Conservation (phyloP, 495 filamentous ascomycete genomes). For the Aspergillus cavernicola region DNA sequence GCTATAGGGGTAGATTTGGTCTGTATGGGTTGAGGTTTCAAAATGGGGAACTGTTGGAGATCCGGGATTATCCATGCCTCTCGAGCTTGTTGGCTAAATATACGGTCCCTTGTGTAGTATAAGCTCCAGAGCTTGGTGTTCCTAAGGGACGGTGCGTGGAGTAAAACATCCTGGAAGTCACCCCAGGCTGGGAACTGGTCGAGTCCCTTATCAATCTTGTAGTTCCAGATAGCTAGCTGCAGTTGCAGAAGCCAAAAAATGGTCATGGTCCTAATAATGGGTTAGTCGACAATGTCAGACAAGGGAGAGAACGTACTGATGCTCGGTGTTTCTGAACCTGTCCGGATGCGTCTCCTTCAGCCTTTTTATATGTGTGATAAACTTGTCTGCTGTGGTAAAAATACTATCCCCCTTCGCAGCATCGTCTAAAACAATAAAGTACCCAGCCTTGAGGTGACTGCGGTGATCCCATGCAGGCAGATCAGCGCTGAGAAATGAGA, state of each 20-base stretch:
- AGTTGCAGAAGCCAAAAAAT: conserved; percentile 12
- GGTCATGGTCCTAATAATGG: conserved; percentile 3
- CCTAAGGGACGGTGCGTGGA: not conserved
- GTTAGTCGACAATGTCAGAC: not conserved
- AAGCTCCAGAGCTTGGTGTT: conserved; percentile 1
- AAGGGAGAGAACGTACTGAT: not conserved
- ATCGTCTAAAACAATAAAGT: not conserved
- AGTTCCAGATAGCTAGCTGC: conserved; percentile 8
- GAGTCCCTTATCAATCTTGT: not conserved
- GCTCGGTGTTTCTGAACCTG: conserved; percentile 1
- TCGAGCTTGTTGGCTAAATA: conserved; percentile 2
- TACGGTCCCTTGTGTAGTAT: conserved; percentile 1
- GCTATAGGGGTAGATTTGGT: not conserved
- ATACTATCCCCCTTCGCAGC: too few relatives aligned
- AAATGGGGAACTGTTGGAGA: not conserved
- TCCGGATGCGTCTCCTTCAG: too few relatives aligned
- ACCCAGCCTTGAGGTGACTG: not conserved
- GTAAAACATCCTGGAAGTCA: conserved; percentile 1
- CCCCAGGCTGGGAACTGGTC: not conserved
- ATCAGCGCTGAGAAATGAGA: not conserved
- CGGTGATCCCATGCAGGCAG: conserved; percentile 5
- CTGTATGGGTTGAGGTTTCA: not conserved
- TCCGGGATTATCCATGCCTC: not conserved
- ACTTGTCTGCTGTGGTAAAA: too few relatives aligned
- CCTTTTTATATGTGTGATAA: too few relatives aligned